Percentiles rank a stretch among this genome's conserved stretches.
Evolutionary conservation across 2,329 filamentous ascomycete species (phyloP).

Genomic region (Periconia sp.): DNA sequence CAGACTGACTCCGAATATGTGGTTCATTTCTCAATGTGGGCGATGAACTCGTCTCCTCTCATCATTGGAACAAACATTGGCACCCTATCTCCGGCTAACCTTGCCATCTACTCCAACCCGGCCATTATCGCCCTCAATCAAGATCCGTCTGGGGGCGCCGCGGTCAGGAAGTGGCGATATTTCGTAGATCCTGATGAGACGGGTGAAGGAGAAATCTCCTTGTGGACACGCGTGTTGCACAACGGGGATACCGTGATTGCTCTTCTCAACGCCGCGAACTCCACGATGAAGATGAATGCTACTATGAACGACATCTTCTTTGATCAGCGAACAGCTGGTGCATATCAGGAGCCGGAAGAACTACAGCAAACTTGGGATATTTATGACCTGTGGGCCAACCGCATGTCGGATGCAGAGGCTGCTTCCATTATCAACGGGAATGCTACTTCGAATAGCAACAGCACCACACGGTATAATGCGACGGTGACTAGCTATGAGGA

Average conservation of each 20-base stretch:
- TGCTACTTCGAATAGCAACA: constrained; percentile 38
- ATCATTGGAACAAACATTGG: constrained; percentile 52
- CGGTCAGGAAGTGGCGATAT: constrained; percentile 54
- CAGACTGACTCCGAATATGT: constrained; percentile 42
- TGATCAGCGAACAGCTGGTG: constrained; percentile 52
- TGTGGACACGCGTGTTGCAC: constrained; percentile 57
- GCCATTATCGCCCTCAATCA: constrained; percentile 59
- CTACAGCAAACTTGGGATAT: constrained; percentile 57
- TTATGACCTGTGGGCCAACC: constrained; percentile 61
- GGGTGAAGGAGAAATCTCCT: constrained; percentile 54
- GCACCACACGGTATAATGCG: constrained; percentile 54
- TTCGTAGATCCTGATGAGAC: constrained; percentile 50
- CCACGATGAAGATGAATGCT: constrained; percentile 54
- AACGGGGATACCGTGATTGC: constrained; percentile 57
- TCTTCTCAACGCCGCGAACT: constrained; percentile 58
- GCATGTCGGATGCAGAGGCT: constrained; percentile 58
- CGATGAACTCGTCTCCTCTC: constrained; percentile 52
- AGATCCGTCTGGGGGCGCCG: constrained; percentile 51
- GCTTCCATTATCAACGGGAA: constrained; percentile 52
- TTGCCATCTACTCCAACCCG: constrained; percentile 56
- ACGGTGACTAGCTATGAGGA: constrained; percentile 57
- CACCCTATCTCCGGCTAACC: constrained; percentile 47
- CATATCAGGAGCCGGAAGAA: constrained; percentile 46
- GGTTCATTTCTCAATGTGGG: constrained; percentile 55
- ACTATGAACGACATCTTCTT: constrained; percentile 61